Base-by-base conservation (phyloP, 768 basidiomycete species). In the Boletus rubropictus region DNA sequence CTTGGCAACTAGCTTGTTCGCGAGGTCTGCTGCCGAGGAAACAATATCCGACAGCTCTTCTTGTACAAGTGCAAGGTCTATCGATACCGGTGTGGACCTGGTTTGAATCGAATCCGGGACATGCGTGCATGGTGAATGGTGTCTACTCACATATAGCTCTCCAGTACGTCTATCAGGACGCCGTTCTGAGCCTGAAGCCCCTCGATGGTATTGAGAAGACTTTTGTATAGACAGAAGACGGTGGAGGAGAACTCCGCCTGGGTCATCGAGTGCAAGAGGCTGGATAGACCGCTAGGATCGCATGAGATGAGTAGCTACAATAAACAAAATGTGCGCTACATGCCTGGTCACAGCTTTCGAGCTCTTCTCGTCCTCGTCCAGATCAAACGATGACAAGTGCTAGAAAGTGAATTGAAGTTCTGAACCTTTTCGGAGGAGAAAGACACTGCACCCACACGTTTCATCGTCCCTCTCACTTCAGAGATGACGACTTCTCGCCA, bases 1-100 rank as follows among this genome's bases (percentile, higher is more conserved):
- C 62, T 85, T 87, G 17, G 91, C 86, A 2, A 80, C 80, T 22
- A 89, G 79, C 8, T 82, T 79, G 64, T 96, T 92, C 8, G 89
- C 82, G 4, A 95, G 77, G 59, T 97, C 95, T 18, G 89, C 80
- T 1, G 84, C 79, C 0, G 89, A 83, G 2, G 83, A 78, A 31
- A 96, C 70, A 36, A 88, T 81, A 54, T 94, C 92, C 7, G 73
- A 62, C 9, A 93, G 67, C 42, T 93, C 89, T 49, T 83, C 81
- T 46, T 78, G 75, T 27, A 81, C 53, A 18, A 72, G 69, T 27
- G 73, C 57, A 44, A 75, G 61, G 33, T 78, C 73, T 22, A 65
- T 63, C 3, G 71, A 63, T n/a, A 62, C 53, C 39, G 62, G 60
- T 37, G 70, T 65, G 22, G 69, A 63, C 45, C 78, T 81, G 28